Evolutionary conservation across 2,329 filamentous ascomycete genomes (phyloP).

Genomic region (Talaromyces sp.): DNA sequence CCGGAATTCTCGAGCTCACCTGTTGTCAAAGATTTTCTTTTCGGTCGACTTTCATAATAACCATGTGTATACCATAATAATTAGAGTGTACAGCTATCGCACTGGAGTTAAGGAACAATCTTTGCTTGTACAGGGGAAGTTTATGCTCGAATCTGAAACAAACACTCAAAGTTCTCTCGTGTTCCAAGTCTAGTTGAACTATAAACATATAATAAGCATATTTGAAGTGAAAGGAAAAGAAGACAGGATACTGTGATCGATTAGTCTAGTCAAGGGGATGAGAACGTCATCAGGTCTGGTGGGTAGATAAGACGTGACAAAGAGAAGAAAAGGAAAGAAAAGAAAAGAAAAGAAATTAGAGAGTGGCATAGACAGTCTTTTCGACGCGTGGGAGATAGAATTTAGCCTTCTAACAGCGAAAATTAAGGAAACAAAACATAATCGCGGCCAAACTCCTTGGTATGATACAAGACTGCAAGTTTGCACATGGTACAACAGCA

Average conservation of each 20-base stretch:
- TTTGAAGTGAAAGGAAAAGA: background rate
- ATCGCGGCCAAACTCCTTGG: too few relatives aligned
- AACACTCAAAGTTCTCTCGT: background rate
- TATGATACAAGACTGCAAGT: too few relatives aligned
- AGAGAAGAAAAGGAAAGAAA: background rate
- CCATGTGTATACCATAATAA: conserved; percentile 2
- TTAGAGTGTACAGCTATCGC: conserved; percentile 3
- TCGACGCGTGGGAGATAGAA: too few relatives aligned
- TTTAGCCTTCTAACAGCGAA: too few relatives aligned
- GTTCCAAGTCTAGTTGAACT: background rate
- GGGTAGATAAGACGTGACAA: conserved; percentile 1
- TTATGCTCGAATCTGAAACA: background rate
- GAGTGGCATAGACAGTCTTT: too few relatives aligned
- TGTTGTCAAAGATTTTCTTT: conserved; percentile 87
- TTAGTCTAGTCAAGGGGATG: background rate
- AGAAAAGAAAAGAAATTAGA: background rate
- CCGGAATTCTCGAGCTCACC: conserved; percentile 93
- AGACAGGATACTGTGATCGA: background rate
- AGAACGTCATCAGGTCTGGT: too few relatives aligned
- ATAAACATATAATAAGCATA: too few relatives aligned
- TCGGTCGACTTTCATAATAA: conserved; percentile 48
- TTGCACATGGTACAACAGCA: too few relatives aligned
- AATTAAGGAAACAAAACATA: too few relatives aligned
- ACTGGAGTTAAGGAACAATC: background rate
- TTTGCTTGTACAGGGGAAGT: background rate